These are phyloP conservation scores for Lanmaoa rubissima DNA, from an alignment of 768 basidiomycete genomes.

Conservation along the genomic window DNA sequence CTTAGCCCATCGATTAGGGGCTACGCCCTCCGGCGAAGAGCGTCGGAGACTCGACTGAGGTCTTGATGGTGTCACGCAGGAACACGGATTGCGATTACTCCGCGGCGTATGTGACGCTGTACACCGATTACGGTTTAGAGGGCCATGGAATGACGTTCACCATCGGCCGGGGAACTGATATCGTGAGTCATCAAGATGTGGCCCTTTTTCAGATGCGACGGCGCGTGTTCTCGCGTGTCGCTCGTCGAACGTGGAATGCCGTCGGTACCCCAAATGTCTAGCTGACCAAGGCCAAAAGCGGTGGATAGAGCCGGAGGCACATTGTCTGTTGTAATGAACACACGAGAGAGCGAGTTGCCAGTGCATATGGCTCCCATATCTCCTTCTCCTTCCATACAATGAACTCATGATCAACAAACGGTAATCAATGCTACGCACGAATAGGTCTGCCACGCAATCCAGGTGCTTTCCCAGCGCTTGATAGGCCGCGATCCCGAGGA, in stretches of 20 bases:
- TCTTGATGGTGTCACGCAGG: slow-evolving; percentile 39
- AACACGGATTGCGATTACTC: slow-evolving; percentile 95
- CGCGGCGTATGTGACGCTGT: slow-evolving; percentile 79
- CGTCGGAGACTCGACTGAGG: not conserved
- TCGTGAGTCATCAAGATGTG: slow-evolving; percentile 44
- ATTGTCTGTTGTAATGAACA: not conserved
- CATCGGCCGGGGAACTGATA: slow-evolving; percentile 90
- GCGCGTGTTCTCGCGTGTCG: not conserved
- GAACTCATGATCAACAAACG: not conserved
- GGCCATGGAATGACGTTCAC: slow-evolving; percentile 93
- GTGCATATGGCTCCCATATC: not conserved
- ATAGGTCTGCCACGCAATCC: slow-evolving; percentile 76
- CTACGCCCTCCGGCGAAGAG: not conserved
- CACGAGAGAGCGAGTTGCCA: not conserved
- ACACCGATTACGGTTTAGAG: slow-evolving; percentile 60
- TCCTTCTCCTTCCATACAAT: not conserved
- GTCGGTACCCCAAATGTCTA: not conserved
- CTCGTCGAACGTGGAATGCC: not conserved
- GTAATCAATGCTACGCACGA: not conserved
- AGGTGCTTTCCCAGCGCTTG: slow-evolving; percentile 74
- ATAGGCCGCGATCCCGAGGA: slow-evolving; percentile 78
- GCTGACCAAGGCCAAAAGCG: not conserved
- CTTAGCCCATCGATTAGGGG: too few species aligned
- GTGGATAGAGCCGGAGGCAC: not conserved
- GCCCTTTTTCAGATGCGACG: not conserved